phyloP scores from a whole-genome alignment of 129 eudicot genomes.

The Escallonia herrerae region DNA sequence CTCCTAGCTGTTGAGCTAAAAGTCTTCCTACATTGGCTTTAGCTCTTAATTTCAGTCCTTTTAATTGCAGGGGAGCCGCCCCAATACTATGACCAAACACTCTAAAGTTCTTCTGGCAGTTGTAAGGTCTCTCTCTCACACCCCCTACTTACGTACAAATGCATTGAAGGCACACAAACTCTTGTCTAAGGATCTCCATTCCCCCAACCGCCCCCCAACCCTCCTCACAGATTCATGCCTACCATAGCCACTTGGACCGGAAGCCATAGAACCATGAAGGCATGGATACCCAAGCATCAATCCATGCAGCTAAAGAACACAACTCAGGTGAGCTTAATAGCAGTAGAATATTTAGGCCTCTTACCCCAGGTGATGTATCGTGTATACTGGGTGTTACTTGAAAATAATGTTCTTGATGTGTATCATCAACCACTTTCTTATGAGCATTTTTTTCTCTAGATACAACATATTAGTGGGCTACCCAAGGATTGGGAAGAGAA shows the following conservation, averaged over 20 bases:
- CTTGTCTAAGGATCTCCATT: background rate
- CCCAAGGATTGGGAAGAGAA: conserved; percentile 63
- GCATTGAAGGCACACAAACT: background rate
- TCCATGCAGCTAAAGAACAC: conserved; percentile 72
- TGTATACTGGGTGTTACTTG: too few species aligned
- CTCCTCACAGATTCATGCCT: conserved; percentile 41
- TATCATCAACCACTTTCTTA: background rate
- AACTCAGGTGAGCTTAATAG: conserved; percentile 44
- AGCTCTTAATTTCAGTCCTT: background rate
- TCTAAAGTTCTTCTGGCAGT: too few species aligned
- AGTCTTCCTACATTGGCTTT: background rate
- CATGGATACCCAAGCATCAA: conserved; percentile 85
- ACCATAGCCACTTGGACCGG: conserved; percentile 91
- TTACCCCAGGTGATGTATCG: too few species aligned
- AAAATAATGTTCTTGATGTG: too few species aligned
- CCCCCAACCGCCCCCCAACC: too few species aligned
- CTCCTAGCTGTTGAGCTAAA: background rate
- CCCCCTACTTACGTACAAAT: background rate
- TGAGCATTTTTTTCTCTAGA: background rate
- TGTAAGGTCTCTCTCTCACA: conserved; percentile 10
- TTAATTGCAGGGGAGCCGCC: background rate
- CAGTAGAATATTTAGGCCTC: background rate
- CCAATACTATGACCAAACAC: background rate
- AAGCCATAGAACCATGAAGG: conserved; percentile 72
- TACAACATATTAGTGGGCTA: conserved; percentile 69